A percentile compares a stretch with the other conserved stretches of the same genome.
phyloP scores from a whole-genome alignment of 805 yeast genomes.

The Ogataea pignaliae region DNA sequence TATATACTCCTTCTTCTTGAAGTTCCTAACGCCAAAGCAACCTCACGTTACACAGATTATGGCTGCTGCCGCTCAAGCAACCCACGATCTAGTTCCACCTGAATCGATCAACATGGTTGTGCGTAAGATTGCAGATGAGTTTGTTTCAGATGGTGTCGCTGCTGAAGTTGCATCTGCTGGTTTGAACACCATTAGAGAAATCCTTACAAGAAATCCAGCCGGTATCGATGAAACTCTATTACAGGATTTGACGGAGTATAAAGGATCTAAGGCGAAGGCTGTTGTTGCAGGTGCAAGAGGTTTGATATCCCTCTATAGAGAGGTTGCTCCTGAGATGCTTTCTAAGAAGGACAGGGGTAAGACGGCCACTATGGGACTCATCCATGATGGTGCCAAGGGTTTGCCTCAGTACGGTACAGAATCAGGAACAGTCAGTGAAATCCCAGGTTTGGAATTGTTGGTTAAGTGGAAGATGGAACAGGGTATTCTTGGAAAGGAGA shows the following conservation, averaged over 20 bases:
- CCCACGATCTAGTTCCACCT: constrained; percentile 97
- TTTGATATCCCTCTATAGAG: constrained; percentile 81
- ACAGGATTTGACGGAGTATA: constrained; percentile 87
- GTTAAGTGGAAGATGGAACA: constrained; percentile 77
- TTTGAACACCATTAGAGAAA: constrained; percentile 90
- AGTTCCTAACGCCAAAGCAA: constrained; percentile 92
- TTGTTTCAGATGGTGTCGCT: constrained; percentile 97
- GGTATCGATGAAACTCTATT: constrained; percentile 85
- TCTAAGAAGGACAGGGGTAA: constrained; percentile 90
- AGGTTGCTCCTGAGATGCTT: constrained; percentile 95
- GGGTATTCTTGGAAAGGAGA: constrained; percentile 49
- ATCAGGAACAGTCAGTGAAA: constrained; percentile 53
- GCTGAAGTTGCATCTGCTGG: constrained; percentile 99
- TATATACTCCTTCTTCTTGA: constrained; percentile 80
- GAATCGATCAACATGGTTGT: constrained; percentile 77
- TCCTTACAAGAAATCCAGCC: constrained; percentile 86
- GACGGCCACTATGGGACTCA: constrained; percentile 77
- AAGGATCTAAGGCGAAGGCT: constrained; percentile 89
- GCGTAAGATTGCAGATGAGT: constrained; percentile 93
- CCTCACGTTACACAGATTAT: constrained; percentile 89
- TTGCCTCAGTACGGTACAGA: constrained; percentile 74
- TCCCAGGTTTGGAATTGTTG: constrained; percentile 88
- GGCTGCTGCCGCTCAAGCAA: constrained; percentile 96
- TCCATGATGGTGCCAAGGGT: constrained; percentile 47
- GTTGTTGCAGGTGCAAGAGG: constrained; percentile 94